Base-by-base conservation (phyloP, 371 early-diverging fungal species). In the Dichotomocladium elegans region DNA sequence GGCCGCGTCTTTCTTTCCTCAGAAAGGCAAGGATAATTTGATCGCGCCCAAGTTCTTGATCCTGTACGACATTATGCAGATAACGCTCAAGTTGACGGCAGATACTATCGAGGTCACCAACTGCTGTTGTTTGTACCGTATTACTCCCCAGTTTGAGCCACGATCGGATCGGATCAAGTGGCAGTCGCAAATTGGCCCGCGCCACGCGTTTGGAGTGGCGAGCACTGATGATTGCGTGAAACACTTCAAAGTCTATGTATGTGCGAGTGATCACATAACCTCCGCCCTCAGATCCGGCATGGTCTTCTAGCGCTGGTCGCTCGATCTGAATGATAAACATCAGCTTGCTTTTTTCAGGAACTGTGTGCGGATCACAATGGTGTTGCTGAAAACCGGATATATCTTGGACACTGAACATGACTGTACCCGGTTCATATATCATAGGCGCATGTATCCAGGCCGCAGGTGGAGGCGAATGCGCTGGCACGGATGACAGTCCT, bases 191-290 rank as follows among this genome's bases (percentile, higher is more conserved):
- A 35, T 60, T 60, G 1, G 68, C 43, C 15, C 63, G 60, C 0
- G 64, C 33, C 0, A 67, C 45, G 10, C 64, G 57, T 44, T 59
- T 66, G 0, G 66, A 33, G 47, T 77, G 66, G 15, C 63, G 59
- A 3, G 70, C 66, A 34, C 47, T 40, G 3, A 77, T 49, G 2
- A 72, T 63, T 0, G 68, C 51, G 27, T 77, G 65, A 34, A 77
- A 69, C 3, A 55, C 61, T 45, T 72, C 74, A 52, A 77, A 77
- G 51, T 77, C 74, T 5, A 58, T 51, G 42, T 72, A 77, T 2
- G 65, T 66, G 21, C 77, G 55, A 11, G 74, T 74, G 24, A 77
- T 72, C 2, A 77, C 74, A 55, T 77, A 77, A 0, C 77, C 77
- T 12, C 74, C 74, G 2, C 77, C 77, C 49, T 77, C 77, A 4